Base-by-base conservation (phyloP, 2,329 filamentous ascomycete species). In the Knoxdaviesia proteae region DNA sequence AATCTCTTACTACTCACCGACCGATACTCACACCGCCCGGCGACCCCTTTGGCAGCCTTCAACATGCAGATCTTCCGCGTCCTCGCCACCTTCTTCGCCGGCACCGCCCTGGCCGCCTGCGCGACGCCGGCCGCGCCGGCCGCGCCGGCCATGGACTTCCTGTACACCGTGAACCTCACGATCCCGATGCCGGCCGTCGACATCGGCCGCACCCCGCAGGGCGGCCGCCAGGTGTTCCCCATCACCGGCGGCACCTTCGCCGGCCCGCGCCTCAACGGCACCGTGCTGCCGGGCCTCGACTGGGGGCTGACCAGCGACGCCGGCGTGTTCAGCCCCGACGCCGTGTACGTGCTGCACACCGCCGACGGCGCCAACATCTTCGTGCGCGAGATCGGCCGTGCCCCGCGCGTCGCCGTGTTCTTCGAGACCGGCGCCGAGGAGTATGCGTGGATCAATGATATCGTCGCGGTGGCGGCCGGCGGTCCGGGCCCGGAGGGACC, bases 301-400 rank as follows among this genome's bases (percentile, higher is more conserved):
- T 59, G 54, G 55, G 58, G 58, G 9, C 48, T 61, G 10, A 56
- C 53, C 1, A 57, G 61, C 45, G 47, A 46, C 11, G 54, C 55
- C 20, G 57, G 58, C 6, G 47, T 52, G 4, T 62, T 62, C 49
- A 58, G 55, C 44, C 58, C 60, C 0, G 56, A 61, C 38, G 59
- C 58, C 9, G 50, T 59, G 10, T 62, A 62, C 36, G 54, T 56
- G n/a, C 48, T 62, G 10, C 47, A 54, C n/a, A 62, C 60, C 0
- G 42, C 51, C 11, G 59, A 62, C 44, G 58, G 59, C 4, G 56
- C 51, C 8, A 54, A 58, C 41, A 60, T 62, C 32, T 53, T 56
- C 39, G 57, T 61, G 11, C 53, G 53, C 31, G 59, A 59, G 38
- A 50, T 49, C 31, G 60, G 60, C 0, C 57, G 56, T 5, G 53